These are phyloP conservation scores for Chaetomiaceae sp. DNA, from an alignment of 2,329 filamentous ascomycete genomes.

Conservation along the genomic window DNA sequence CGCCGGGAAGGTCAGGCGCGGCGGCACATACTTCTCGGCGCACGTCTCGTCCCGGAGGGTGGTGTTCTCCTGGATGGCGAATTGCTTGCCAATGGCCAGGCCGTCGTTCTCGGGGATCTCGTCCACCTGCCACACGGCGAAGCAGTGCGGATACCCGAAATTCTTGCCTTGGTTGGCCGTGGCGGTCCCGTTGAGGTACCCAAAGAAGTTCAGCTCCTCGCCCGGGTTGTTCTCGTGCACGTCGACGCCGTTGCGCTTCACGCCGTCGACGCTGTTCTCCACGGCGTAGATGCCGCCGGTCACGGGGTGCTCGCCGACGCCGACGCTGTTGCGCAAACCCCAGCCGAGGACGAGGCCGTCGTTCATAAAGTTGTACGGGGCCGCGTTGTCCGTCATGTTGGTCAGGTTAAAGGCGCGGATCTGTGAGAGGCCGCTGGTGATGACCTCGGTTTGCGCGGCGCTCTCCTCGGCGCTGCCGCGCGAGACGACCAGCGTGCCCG, in stretches of 20 bases:
- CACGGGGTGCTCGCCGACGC: slow-evolving; percentile 58
- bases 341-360: slow-evolving; percentile 54
- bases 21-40: slow-evolving; percentile 40
- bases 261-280: slow-evolving; percentile 66
- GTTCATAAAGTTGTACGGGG: slow-evolving; percentile 44
- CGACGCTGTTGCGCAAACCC: slow-evolving; percentile 70
- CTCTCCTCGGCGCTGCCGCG: slow-evolving; percentile 58
- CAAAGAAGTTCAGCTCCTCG: slow-evolving; percentile 71
- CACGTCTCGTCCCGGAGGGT: slow-evolving; percentile 43
- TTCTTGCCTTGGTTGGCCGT: slow-evolving; percentile 35
- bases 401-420: slow-evolving; percentile 48
- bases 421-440: slow-evolving; percentile 53
- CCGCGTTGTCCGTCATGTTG: slow-evolving; percentile 27
- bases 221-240: slow-evolving; percentile 66
- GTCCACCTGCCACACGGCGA: slow-evolving; percentile 56
- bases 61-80: slow-evolving; percentile 36
- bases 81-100: slow-evolving; percentile 47
- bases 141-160: slow-evolving; percentile 66
- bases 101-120: slow-evolving; percentile 40
- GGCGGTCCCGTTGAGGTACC: slow-evolving; percentile 45
- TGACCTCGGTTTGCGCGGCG: slow-evolving; percentile 43
- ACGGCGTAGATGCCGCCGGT: slow-evolving; percentile 55
- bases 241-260: slow-evolving; percentile 54
- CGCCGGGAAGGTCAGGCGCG: slow-evolving; percentile 54
- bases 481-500: slow-evolving; percentile 56